These are phyloP conservation scores for Candida mattraensis DNA, from an alignment of 805 yeast genomes.

Conservation along the genomic window DNA sequence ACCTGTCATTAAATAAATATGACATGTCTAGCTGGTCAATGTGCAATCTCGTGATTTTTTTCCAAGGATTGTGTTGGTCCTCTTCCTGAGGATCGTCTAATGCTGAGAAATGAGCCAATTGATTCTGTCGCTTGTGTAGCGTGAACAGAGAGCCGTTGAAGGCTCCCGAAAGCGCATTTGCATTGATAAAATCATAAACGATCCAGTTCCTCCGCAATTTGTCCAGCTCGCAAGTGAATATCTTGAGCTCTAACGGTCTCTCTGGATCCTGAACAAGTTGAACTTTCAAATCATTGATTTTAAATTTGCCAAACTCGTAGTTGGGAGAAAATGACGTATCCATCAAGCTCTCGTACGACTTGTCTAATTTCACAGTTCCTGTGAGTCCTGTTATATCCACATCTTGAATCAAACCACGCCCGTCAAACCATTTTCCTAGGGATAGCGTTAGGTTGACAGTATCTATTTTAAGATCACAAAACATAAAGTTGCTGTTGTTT, in stretches of 20 bases:
- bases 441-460: constrained; percentile 46
- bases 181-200: constrained; percentile 66
- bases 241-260: constrained; percentile 47
- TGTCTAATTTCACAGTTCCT: constrained; percentile 34
- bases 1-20: constrained; percentile 25
- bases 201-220: constrained; percentile 57
- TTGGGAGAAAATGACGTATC: constrained; percentile 28
- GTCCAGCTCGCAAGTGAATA: constrained; percentile 68
- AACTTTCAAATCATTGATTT: constrained; percentile 52
- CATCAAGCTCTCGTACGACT: constrained; percentile 13
- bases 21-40: constrained; percentile 39
- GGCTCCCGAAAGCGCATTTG: constrained; percentile 70
- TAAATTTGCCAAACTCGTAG: constrained; percentile 42
- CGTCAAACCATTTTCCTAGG: constrained; percentile 55
- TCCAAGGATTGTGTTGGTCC: constrained; percentile 43
- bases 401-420: constrained; percentile 51
- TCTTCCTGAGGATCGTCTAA: constrained; percentile 24
- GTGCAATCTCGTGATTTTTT: constrained; percentile 47
- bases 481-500: constrained; percentile 14
- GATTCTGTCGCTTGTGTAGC: constrained; percentile 69
- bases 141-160: constrained; percentile 75
- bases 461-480: constrained; percentile 40
- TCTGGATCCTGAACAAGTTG: constrained; percentile 16
- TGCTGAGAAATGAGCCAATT: constrained; percentile 44
- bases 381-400: constrained; percentile 48